Base-by-base conservation (phyloP, 2,329 filamentous ascomycete species). In the Ophiocordyceps camponoti-rufipedis region DNA sequence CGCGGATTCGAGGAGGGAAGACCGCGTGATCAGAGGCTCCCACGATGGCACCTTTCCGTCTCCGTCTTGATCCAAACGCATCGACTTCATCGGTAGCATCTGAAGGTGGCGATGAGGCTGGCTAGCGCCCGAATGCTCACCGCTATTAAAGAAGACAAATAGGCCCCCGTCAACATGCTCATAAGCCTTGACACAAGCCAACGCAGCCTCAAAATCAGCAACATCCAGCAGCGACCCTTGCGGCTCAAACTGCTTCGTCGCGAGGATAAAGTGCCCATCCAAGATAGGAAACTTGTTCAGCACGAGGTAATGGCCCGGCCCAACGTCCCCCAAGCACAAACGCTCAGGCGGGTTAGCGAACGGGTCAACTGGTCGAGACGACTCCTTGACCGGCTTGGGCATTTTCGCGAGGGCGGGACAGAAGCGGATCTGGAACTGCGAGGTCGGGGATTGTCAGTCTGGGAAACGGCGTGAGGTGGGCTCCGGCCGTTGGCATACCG, bases 241-340 rank as follows among this genome's bases (percentile, higher is more conserved):
- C n/a, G 65, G 63, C 55, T 75, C 73, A 56, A 78, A 77, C 1
- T 63, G 58, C n/a, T 63, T 72, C 0, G 82, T 86, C 0, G 76
- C 73, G 43, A 86, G 69, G 52, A 86, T 83, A 56, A 82, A 83
- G 61, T 86, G 82, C 53, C 78, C 70, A 0, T 74, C 71, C 32
- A 83, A 78, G 43, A 86, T 62, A 43, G 82, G 80, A 53, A 82
- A 86, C 59, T 85, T 86, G 66, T 86, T 86, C 39, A 86, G 65
- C 1, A 86, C 74, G 40, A 85, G 67, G 48, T 71, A 68, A 58
- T 86, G 80, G 9, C 64, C 58, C 0, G 74, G 64, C 1, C 64
- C 65, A 8, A 82, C 54, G 28, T 60, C 58, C 14, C 70, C 58
- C 41, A 78, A 60, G 35, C 80, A 64, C 46, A 81, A 69, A 5